Conservation (phyloP, 169 alveolate species). For the Plasmodium fragile region DNA sequence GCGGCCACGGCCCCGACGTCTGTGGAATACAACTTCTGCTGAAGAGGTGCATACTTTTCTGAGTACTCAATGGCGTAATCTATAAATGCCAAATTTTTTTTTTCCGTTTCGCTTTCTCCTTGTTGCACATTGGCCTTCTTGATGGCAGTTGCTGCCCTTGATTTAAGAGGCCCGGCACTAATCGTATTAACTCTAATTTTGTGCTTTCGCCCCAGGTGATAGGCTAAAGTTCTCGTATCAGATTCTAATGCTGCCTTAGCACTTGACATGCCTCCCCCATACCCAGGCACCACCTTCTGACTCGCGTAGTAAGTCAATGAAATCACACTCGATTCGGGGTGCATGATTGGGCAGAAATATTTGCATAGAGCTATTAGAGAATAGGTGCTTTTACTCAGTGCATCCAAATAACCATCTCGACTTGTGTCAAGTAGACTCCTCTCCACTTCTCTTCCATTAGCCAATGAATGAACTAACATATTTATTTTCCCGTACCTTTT, state of each 20-base stretch:
- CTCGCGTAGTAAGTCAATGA: slow-evolving; percentile 86
- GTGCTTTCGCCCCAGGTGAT: slow-evolving; percentile 81
- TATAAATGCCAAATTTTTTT: slow-evolving; percentile 83
- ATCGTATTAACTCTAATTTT: slow-evolving; percentile 86
- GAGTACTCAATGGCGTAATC: slow-evolving; percentile 87
- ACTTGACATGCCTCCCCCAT: slow-evolving; percentile 90
- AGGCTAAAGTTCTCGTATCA: slow-evolving; percentile 87
- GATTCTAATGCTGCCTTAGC: slow-evolving; percentile 89
- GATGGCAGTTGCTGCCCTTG: slow-evolving; percentile 85
- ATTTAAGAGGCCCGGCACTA: slow-evolving; percentile 88
- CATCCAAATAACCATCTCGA: slow-evolving; percentile 87
- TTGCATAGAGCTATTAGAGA: slow-evolving; percentile 86
- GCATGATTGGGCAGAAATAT: slow-evolving; percentile 84
- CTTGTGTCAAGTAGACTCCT: slow-evolving; percentile 85
- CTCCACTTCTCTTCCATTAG: slow-evolving; percentile 88
- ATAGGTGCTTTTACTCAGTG: slow-evolving; percentile 84
- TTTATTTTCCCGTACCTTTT: slow-evolving; percentile 78
- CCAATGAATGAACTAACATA: slow-evolving; percentile 87
- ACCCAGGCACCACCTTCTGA: slow-evolving; percentile 83
- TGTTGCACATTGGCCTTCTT: slow-evolving; percentile 12
- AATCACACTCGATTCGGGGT: slow-evolving; percentile 79
- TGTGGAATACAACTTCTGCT: slow-evolving; percentile 76
- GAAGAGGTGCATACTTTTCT: slow-evolving; percentile 80
- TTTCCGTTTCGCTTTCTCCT: slow-evolving; percentile 63
- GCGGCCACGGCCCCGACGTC: slow-evolving; percentile 84